These are phyloP conservation scores for Saccharomyces hybrid DNA, from an alignment of 1,139 yeast genomes.

Conservation along the genomic window DNA sequence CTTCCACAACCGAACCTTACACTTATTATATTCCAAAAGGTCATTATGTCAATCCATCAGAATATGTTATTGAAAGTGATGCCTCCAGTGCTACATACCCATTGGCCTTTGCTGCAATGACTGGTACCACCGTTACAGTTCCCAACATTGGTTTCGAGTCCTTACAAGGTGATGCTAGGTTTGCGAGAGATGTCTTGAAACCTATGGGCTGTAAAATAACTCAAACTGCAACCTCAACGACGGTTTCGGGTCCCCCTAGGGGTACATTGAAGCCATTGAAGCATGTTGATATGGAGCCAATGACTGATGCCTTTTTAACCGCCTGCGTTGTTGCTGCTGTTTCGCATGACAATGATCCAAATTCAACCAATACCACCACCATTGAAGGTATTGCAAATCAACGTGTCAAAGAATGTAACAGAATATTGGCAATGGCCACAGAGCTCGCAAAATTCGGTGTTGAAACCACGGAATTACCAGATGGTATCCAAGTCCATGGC, in stretches of 20 bases:
- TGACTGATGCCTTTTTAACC: conserved; percentile 97
- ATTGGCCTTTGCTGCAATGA: conserved; percentile 94
- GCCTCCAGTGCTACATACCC: conserved; percentile 99
- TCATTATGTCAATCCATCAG: conserved; percentile 67
- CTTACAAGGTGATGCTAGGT: conserved; percentile 94
- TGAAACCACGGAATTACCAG: conserved; percentile 71
- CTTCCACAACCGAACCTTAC: conserved; percentile 62
- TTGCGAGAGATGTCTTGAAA: conserved; percentile 83
- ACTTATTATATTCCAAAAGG: conserved; percentile 91
- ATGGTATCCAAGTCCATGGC: conserved; percentile 86
- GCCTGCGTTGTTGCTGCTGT: conserved; percentile 96
- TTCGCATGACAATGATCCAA: conserved; percentile 38
- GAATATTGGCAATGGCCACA: conserved; percentile 90
- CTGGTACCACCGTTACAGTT: conserved; percentile 85
- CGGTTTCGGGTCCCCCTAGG: conserved; percentile 80
- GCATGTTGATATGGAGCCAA: conserved; percentile 94
- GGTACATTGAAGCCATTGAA: conserved; percentile 65
- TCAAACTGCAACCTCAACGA: conserved; percentile 78
- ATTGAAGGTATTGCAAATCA: conserved; percentile 97
- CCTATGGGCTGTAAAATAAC: conserved; percentile 94
- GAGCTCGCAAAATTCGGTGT: conserved; percentile 91
- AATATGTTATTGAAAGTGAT: conserved; percentile 88
- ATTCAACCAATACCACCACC: conserved; percentile 48
- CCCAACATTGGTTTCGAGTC: conserved; percentile 93
- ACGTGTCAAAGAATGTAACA: conserved; percentile 93